Evolutionary conservation across 352 stramenopile species (phyloP), one percentile per base, ranked within the genome.

Genomic region (Pythium periplocum): DNA sequence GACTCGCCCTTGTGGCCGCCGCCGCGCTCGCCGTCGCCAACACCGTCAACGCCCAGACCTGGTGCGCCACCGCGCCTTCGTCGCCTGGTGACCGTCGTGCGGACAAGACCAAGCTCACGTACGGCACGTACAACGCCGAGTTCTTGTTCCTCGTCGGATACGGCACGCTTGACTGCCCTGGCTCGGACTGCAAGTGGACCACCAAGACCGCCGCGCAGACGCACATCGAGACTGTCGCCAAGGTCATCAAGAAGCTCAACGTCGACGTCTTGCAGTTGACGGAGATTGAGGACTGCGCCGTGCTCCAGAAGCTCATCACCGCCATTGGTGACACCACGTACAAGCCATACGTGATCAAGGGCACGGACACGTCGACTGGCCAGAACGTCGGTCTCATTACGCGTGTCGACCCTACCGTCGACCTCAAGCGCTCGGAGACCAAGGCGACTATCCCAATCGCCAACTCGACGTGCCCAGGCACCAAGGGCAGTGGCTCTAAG

Each of bases 351-450:
- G 39, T 90, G 32, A 59, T 87, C 33, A 64, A 51, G 37, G 79
- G 79, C 39, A 71, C 64, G 0, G 79, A 90, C 62, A 85, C 79
- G 6, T 53, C 72, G 2, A 90, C 79, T n/a, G 69, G 74, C 10
- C 79, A 90, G 55, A 87, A 90, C 67, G 64, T 72, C 11, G 79
- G 62, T 10, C 58, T 90, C 32, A 54, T 90, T 32, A 87, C 76
- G 30, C 79, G 79, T 11, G 61, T 90, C 8, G 79, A 90, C 34
- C 79, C 79, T 1, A 52, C 69, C 1, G 67, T 70, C 31, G 61
- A 77, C 26, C 53, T 90, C 4, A 61, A 76, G 48, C 76, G 79
- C 47, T 66, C 71, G 36, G 64, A 58, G 11, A 47, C 48, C 4
- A 66, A 60, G 7, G 67, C 61, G 1, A 59, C 51, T 30, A 70